Conservation (phyloP, 352 stramenopile species). For the Globisporangium barbulae region DNA sequence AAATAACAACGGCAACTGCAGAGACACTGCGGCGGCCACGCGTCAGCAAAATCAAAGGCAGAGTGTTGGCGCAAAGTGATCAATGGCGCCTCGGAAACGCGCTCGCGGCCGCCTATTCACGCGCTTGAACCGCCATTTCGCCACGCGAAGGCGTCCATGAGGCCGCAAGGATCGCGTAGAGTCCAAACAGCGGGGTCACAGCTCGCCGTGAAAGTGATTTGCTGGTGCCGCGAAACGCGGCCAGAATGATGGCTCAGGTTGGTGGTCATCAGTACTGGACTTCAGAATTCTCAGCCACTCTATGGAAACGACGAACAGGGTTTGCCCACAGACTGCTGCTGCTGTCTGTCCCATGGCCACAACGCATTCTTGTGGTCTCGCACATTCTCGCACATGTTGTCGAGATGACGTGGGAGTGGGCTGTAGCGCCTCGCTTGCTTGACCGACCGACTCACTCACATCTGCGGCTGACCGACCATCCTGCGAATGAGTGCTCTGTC, state of each 20-base stretch:
- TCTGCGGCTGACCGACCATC: background rate
- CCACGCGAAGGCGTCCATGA: constrained; percentile 1
- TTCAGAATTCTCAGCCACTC: background rate
- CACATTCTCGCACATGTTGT: background rate
- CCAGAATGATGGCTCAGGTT: background rate
- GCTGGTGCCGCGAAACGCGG: background rate
- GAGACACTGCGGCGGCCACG: background rate
- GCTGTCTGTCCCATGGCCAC: background rate
- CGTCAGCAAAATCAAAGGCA: background rate
- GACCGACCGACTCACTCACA: background rate
- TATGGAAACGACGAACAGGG: background rate
- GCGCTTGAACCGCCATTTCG: constrained; percentile 8
- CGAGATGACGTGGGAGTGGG: too few relatives aligned
- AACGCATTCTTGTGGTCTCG: background rate
- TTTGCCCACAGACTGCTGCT: background rate
- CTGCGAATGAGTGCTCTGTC: background rate
- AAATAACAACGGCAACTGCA: constrained; percentile 11
- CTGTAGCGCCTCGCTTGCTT: background rate
- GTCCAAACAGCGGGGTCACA: constrained; percentile 14
- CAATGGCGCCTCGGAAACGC: constrained; percentile 17
- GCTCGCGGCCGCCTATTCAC: background rate
- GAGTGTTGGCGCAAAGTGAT: constrained; percentile 4
- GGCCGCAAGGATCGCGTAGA: constrained; percentile 7
- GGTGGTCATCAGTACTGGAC: background rate
- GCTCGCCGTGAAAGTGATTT: background rate